Evolutionary conservation across 495 filamentous ascomycete species (phyloP).

Genomic region (Chaetomidium leptoderma): DNA sequence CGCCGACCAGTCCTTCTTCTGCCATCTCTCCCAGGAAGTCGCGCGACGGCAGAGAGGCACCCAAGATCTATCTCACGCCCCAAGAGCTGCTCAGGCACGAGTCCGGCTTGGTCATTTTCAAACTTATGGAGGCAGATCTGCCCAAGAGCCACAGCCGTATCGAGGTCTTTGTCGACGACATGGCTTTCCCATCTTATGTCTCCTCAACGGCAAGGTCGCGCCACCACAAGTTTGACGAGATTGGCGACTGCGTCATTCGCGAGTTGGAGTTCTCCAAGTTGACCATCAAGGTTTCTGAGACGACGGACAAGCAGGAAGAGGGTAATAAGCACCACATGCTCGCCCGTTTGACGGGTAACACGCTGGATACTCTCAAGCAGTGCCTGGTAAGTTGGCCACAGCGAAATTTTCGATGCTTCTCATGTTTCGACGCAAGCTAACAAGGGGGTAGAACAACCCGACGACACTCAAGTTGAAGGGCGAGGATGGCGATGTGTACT

Average conservation of each 20-base stretch:
- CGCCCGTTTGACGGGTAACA: constrained; percentile 79
- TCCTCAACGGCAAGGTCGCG: constrained; percentile 66
- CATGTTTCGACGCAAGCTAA: constrained; percentile 13
- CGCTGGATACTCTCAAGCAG: constrained; percentile 77
- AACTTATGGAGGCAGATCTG: constrained; percentile 81
- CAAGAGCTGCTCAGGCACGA: constrained; percentile 81
- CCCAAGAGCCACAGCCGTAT: constrained; percentile 70
- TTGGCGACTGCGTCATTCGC: constrained; percentile 91
- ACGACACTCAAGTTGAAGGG: constrained; percentile 74
- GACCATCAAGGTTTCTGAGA: constrained; percentile 76
- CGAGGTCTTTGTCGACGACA: constrained; percentile 91
- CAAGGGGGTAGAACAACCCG: constrained; percentile 66
- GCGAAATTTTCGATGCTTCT: not conserved
- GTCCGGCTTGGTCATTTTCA: constrained; percentile 91
- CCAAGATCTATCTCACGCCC: constrained; percentile 71
- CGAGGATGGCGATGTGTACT: constrained; percentile 69
- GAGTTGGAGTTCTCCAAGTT: constrained; percentile 94
- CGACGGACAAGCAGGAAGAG: constrained; percentile 67
- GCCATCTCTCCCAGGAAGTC: constrained; percentile 47
- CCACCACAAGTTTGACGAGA: constrained; percentile 72
- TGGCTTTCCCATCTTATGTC: constrained; percentile 83
- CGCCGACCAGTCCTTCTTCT: constrained; percentile 36
- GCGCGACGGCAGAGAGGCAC: constrained; percentile 55
- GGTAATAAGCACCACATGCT: constrained; percentile 65
- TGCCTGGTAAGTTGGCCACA: constrained; percentile 75